Evolutionary conservation across 2,329 filamentous ascomycete genomes (phyloP), one percentile per base, ranked within the genome.

Genomic region (Calonectria pauciramosa): DNA sequence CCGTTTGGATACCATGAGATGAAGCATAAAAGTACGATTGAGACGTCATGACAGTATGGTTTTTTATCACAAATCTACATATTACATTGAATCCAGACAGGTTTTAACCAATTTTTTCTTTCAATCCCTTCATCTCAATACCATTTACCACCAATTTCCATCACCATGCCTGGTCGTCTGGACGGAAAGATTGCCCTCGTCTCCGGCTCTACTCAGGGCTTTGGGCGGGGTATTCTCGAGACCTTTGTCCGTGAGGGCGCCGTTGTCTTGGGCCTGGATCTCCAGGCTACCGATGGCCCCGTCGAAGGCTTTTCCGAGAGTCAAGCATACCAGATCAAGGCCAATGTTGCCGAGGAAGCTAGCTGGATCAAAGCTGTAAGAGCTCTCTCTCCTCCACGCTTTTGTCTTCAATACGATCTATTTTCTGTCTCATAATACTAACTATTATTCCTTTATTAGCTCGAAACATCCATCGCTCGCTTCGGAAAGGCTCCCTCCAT

Each of bases 251-350:
- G 73, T 0, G 73, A 75, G 36, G 73, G 73, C 16, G 73, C 70
- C n/a, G 26, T 65, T 32, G 73, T 75, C 8, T 56, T 75, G 0
- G 70, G 73, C 4, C 2, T 75, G 67, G 73, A 75, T 30, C 66
- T 75, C 16, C 74, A 72, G 23, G 67, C 68, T 26, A 47, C 66
- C 18, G 72, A 78, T 41, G 75, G 75, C 2, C 73, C 66, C 20
- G 73, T 75, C 34, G 68, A 75, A 3, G 76, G 75, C 54, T 78
- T 70, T 34, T 51, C 60, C 7, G 75, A 78, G 60, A 72, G 67
- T 63, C 75, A 74, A 44, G 75, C 75, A 63, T 78, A 78, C 44
- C 76, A 78, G 65, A 76, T 78, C 47, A 60, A 77, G 32, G 76
- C 76, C 71, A 72, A 78, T 20, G 76, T 78, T 28, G 72, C 76